Percentiles rank a stretch among this genome's conserved stretches.
Conservation (phyloP, 208 protist species). For the Leishmania gerbilli region DNA sequence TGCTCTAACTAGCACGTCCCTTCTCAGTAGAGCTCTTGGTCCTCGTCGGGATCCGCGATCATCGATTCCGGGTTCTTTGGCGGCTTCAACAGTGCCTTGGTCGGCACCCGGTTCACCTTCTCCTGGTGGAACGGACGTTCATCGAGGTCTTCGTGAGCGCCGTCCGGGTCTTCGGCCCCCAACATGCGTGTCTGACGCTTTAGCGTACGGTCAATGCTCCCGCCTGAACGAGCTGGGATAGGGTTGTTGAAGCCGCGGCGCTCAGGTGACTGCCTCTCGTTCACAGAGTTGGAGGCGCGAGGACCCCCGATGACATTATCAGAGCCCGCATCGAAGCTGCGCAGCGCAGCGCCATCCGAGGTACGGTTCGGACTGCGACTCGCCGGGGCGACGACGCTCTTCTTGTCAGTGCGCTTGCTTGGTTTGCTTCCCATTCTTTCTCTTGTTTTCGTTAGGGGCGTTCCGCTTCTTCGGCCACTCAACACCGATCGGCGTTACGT, state of each 20-base stretch:
- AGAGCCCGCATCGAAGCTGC: not conserved
- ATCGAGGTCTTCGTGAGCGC: constrained; percentile 21
- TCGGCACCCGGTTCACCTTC: constrained; percentile 47
- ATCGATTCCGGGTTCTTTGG: constrained; percentile 38
- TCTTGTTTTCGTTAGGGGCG: not conserved
- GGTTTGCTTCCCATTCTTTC: constrained; percentile 33
- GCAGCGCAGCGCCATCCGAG: not conserved
- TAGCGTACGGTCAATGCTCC: constrained; percentile 6
- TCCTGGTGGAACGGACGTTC: constrained; percentile 39
- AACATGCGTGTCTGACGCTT: constrained; percentile 24
- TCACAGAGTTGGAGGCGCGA: not conserved
- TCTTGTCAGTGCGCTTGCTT: constrained; percentile 11
- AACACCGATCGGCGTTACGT: not conserved
- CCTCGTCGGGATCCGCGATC: constrained; percentile 41
- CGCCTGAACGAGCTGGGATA: not conserved
- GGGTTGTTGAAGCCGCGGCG: constrained; percentile 30
- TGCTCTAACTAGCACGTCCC: not conserved
- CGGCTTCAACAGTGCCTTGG: constrained; percentile 45
- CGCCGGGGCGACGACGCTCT: constrained; percentile 5
- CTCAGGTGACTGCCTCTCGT: constrained; percentile 1
- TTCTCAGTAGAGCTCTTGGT: constrained; percentile 27
- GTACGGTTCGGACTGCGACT: not conserved
- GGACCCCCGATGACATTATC: not conserved
- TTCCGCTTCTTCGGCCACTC: not conserved
- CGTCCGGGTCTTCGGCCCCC: constrained; percentile 23